Base-by-base conservation (phyloP, 805 yeast genomes). In the Nakazawaea pomicola region DNA sequence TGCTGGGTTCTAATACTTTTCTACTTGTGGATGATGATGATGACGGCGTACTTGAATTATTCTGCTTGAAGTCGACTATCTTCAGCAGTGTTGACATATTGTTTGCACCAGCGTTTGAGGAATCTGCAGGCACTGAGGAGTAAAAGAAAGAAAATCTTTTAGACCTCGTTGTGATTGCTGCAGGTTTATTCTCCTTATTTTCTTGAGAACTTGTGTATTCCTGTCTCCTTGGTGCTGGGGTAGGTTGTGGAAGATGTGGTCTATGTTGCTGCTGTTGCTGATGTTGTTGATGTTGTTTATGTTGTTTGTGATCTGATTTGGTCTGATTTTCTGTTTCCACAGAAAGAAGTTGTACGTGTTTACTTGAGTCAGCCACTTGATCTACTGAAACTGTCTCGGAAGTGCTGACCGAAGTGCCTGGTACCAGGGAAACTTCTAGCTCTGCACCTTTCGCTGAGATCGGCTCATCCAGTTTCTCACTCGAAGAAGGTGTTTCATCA, bases 1-100 rank as follows among this genome's bases (percentile, higher is more conserved):
- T 45, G 17, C 64, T 54, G 12, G 69, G 65, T 43, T 61, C 68
- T 40, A 63, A 56, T 5, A 60, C 48, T 46, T 57, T 62, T 43
- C 54, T 60, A 19, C 33, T 30, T n/a, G 42, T 17, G 33, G 37
- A 50, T 21, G 24, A 42, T 17, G 38, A 29, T 3, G 30, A 11
- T 18, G 41, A 31, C 12, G 23, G n/a, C 19, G 34, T 16, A 5
- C 32, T 9, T 15, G 18, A 16, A 16, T 12, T 34, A 15, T 32
- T 15, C n/a, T n/a, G 40, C 14, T 20, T 39, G 20, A 12, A 31
- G 6, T 24, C 28, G 8, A 27, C 35, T 14, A 38, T 34, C 31
- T 29, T 17, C n/a, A n/a, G n/a, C n/a, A n/a, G n/a, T n/a, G n/a
- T n/a, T 16, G 15, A 35, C 10, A 20, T 40, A 10, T 10, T 37